Conservation (phyloP, 2,329 filamentous ascomycete species). For the Fusarium cicatricum region DNA sequence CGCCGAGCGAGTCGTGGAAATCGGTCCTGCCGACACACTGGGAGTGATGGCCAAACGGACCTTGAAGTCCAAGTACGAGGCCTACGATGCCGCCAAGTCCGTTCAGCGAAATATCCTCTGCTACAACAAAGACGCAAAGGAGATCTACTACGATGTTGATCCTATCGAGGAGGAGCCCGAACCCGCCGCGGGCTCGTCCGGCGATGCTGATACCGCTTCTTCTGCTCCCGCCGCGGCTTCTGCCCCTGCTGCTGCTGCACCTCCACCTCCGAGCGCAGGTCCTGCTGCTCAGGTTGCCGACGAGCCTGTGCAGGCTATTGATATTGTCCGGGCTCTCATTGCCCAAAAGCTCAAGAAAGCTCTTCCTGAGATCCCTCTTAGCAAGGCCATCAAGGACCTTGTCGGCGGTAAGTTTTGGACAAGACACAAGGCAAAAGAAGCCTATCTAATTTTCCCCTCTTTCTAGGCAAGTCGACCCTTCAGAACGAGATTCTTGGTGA, state of each 20-base stretch:
- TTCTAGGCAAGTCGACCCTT: conserved; percentile 90
- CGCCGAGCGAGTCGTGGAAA: conserved; percentile 96
- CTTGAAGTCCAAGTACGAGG: conserved; percentile 95
- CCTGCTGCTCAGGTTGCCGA: conserved; percentile 89
- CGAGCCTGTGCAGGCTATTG: conserved; percentile 84
- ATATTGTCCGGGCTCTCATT: conserved; percentile 87
- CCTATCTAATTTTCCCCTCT: conserved; percentile 19
- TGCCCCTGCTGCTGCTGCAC: conserved; percentile 62
- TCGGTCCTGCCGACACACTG: conserved; percentile 95
- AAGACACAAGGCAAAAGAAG: neutral
- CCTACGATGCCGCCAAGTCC: conserved; percentile 95
- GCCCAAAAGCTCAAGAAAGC: conserved; percentile 99
- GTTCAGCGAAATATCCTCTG: conserved; percentile 97
- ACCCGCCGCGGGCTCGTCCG: conserved; percentile 58
- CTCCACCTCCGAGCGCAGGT: conserved; percentile 76
- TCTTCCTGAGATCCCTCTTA: conserved; percentile 85
- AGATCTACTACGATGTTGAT: conserved; percentile 99
- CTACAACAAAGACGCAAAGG: conserved; percentile 99
- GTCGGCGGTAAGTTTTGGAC: conserved; percentile 80
- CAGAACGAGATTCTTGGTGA: conserved; percentile 99
- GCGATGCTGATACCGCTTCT: conserved; percentile 59
- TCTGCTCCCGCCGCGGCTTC: conserved; percentile 63
- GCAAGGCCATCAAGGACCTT: conserved; percentile 97
- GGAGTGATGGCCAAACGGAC: conserved; percentile 98
- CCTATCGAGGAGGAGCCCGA: conserved; percentile 90